Base-by-base conservation (phyloP, 2,329 filamentous ascomycete genomes). In the Aureobasidium sp. region DNA sequence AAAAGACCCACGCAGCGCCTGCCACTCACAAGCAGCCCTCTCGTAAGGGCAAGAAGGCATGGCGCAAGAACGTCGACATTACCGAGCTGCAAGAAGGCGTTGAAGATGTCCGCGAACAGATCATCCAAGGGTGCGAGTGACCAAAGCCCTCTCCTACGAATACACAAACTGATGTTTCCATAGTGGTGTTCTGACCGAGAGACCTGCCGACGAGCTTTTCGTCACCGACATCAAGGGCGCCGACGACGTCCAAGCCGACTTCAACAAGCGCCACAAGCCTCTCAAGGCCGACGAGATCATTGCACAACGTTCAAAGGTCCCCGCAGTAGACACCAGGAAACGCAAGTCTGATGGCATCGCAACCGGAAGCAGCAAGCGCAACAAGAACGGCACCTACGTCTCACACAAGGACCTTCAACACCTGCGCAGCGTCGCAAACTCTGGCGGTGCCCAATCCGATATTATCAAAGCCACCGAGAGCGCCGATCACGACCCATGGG, bases 11-110 rank as follows among this genome's bases (percentile, higher is more conserved):
- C 12, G 36, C 15, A 22, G 88, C 90, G 20, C 92, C 91, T 12
- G 85, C 87, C 66, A 90, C 95, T 68, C 86, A 88, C 77, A 91
- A 85, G 66, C 94, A 99, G 75, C 85, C 91, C 29, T 97, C 93
- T 5, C 84, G 94, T 73, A 99, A 99, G 75, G 94, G 95, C 70
- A 97, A 97, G 78, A 97, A 96, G 79, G 93, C 94, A 36, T 99
- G 94, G 94, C 85, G 94, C 72, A 99, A 97, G 76, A 96, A 99
- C 78, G 91, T 99, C 75, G 91, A 99, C 76, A 84, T 97, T 65
- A 88, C 90, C 31, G 87, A 96, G 65, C 84, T 99, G 29, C 84
- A 93, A 70, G 79, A 88, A 60, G 94, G 94, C 64, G 84, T 99
- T 37, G 87, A 91, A 66, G 83, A 89, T 70, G 79, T 95, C 67